Base-by-base conservation (phyloP, 2,329 filamentous ascomycete species). In the Amesomyces nigricolor region DNA sequence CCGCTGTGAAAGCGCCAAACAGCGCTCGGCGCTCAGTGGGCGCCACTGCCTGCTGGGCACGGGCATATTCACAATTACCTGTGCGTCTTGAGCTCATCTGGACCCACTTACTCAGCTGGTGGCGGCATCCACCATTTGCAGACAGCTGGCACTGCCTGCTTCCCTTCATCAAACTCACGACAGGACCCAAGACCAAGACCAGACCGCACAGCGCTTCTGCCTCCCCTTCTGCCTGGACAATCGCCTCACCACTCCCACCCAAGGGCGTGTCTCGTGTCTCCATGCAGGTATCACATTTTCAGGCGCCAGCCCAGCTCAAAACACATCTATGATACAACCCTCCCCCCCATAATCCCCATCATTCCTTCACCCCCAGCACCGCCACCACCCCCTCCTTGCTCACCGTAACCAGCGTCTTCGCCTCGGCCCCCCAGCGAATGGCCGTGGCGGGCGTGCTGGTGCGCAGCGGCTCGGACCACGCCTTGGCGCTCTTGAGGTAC, bases 391-490 rank as follows among this genome's bases (percentile, higher is more conserved):
- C 92, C 48, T 91, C 86, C 14, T 74, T 77, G 65, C 88, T 89
- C 60, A 95, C 78, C 16, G 86, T 80, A 50, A 96, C 76, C 64
- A 97, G 75, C 64, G 83, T 86, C 70, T 84, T 85, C 10, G 87
- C 92, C 48, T 82, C 79, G 22, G 79, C 74, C 7, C 89, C 90
- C 92, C 92, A 99, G 58, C 80, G 78, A 47, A 95, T 78, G 17
- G 86, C 83, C 30, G 86, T 81, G 0, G 87, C 86, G 14, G 87
- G 80, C 22, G 87, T 88, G 68, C 82, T 61, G n/a, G 54, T 89
- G 65, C 87, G 81, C 62, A 96, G 76, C 9, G 88, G 86, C 75
- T 96, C 91, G 44, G 85, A 87, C 94, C 94, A 99, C 56, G 81
- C 79, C 80, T 96, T 99, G 59, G 83, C 80, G 51, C 84, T 77